Conservation (phyloP, 768 basidiomycete genomes). For the Kwoniella newhampshirensis region DNA sequence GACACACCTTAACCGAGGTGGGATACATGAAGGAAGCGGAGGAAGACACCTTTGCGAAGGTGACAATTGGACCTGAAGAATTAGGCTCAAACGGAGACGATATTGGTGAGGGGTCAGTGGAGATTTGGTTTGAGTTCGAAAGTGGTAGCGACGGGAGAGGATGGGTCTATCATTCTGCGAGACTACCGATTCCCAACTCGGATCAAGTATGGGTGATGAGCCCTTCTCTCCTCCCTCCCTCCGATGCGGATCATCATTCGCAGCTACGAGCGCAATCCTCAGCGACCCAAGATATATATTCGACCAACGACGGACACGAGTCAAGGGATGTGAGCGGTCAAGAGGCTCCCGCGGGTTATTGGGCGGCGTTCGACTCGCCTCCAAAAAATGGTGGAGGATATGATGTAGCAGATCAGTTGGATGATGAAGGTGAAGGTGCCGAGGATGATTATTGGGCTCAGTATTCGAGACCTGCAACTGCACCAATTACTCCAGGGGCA, state of each 20-base stretch:
- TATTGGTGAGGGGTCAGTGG: background rate
- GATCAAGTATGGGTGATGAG: background rate
- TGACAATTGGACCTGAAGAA: constrained; percentile 11
- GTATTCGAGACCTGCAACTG: constrained; percentile 17
- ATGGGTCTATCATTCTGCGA: constrained; percentile 22
- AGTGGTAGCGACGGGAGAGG: constrained; percentile 11
- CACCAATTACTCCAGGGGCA: constrained; percentile 15
- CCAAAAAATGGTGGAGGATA: background rate
- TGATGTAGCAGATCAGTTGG: background rate
- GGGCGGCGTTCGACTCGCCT: constrained; percentile 20
- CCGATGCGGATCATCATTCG: background rate
- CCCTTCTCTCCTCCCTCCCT: background rate
- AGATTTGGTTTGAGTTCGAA: constrained; percentile 20
- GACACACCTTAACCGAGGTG: background rate
- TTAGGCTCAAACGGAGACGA: background rate
- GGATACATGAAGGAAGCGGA: constrained; percentile 14
- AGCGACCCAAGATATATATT: background rate
- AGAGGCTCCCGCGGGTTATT: constrained; percentile 20
- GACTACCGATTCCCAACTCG: constrained; percentile 5
- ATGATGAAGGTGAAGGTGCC: background rate
- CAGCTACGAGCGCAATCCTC: background rate
- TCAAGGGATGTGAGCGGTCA: background rate
- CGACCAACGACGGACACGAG: background rate
- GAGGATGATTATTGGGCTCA: constrained; percentile 25
- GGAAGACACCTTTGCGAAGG: constrained; percentile 11